Base-by-base conservation (phyloP, 164 flowering plant genomes). In the Kingdonia uniflora region DNA sequence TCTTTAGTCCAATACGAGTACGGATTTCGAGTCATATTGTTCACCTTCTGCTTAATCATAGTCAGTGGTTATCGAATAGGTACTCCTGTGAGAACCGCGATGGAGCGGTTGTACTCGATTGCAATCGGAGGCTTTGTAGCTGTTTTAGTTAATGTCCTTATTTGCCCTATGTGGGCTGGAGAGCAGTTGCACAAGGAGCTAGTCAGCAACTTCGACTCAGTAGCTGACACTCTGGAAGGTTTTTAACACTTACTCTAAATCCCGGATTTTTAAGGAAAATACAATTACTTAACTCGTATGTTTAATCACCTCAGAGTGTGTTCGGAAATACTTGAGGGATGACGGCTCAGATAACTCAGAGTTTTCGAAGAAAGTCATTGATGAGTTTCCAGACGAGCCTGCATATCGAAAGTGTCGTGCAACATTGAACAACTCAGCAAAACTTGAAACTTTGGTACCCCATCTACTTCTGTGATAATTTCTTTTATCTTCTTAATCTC, bases 171-270 rank as follows among this genome's bases (percentile, higher is more conserved):
- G 16, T 87, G 96, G 96, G 84, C 94, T 12, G 96, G 96, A 16
- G 90, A 87, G 58, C 81, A 76, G 61, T 60, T 87, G 15, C 90
- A 87, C 54, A 67, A 61, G 43, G 90, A 85, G 51, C 73, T 87
- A 11, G 84, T 79, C 33, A 68, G 62, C 10, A 70, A 68, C 65
- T 87, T 87, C 19, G 47, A 75, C 29, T 67, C 86, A 0, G 75
- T 85, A 1, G 90, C 94, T 12, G 86, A 80, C 51, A 64, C 90
- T n/a, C 85, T 87, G 20, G 72, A 87, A 79, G 96, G 96, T 87
- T 42, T 22, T 11, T 21, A 8, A 47, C 29, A 11, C 3, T 21
- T 21, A 49, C 19, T 15, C 23, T 44, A 8, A 40, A 1, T n/a
- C 3, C 35, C 35, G 8, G 4, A 29, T 29, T 8, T 29, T 8